Conservation (phyloP, 1,284 basidiomycete genomes). For the Cutaneotrichosporon cutaneum region DNA sequence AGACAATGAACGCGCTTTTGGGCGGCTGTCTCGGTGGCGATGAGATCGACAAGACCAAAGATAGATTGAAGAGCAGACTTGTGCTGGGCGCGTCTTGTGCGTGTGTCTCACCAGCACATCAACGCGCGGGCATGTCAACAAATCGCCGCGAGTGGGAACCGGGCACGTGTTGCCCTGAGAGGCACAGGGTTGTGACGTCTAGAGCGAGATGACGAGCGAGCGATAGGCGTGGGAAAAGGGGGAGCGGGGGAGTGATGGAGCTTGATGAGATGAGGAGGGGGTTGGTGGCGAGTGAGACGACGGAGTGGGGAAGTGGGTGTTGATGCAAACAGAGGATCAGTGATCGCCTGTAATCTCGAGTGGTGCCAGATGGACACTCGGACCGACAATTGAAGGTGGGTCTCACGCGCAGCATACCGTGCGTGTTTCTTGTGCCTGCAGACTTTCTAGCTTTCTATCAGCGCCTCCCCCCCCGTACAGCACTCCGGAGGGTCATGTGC, state of each 20-base stretch:
- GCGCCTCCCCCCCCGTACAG: too few relatives aligned
- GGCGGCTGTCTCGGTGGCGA: neutral
- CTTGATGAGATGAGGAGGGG: neutral
- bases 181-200: neutral
- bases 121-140: neutral
- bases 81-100: neutral
- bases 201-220: neutral
- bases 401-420: too few relatives aligned
- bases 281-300: neutral
- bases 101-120: too few relatives aligned
- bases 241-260: neutral
- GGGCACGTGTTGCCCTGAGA: neutral
- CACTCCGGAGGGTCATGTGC: too few relatives aligned
- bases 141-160: neutral
- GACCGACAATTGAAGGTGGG: too few relatives aligned
- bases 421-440: too few relatives aligned
- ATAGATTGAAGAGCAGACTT: neutral
- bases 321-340: neutral
- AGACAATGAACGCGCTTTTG: neutral
- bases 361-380: neutral
- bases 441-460: too few relatives aligned
- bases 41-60: neutral
- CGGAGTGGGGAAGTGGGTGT: too few relatives aligned
- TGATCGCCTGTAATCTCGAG: neutral
- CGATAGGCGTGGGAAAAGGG: neutral